A percentile compares a stretch with the other conserved stretches of the same genome.
phyloP scores from a whole-genome alignment of 2,329 filamentous ascomycete species.

The Aureobasidium leucospermi region DNA sequence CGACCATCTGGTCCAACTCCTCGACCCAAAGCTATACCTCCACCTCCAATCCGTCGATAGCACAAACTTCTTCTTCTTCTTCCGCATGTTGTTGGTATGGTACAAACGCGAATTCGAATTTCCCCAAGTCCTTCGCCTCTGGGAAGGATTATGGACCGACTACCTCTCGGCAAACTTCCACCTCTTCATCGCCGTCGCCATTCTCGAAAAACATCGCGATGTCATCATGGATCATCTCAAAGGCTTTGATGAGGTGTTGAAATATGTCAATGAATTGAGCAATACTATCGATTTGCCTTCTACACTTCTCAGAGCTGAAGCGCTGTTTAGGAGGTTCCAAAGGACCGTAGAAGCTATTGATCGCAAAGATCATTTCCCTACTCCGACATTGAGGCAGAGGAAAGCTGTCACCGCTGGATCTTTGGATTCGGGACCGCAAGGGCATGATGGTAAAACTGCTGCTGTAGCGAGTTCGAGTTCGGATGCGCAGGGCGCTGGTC shows the following conservation, averaged over 20 bases:
- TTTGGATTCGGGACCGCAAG: neutral
- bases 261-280: slow-evolving; percentile 96
- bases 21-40: slow-evolving; percentile 89
- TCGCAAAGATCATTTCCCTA: slow-evolving; percentile 79
- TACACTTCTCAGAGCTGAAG: slow-evolving; percentile 80
- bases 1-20: slow-evolving; percentile 90
- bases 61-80: slow-evolving; percentile 99
- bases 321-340: slow-evolving; percentile 80
- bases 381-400: slow-evolving; percentile 41
- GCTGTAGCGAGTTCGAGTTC: neutral
- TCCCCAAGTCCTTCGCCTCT: slow-evolving; percentile 76
- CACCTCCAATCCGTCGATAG: slow-evolving; percentile 86
- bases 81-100: slow-evolving; percentile 97
- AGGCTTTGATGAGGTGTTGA: slow-evolving; percentile 94
- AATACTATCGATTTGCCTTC: slow-evolving; percentile 85
- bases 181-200: slow-evolving; percentile 86
- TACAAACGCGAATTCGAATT: slow-evolving; percentile 96
- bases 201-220: slow-evolving; percentile 79
- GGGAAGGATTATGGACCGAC: slow-evolving; percentile 94
- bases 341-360: slow-evolving; percentile 85
- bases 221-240: slow-evolving; percentile 92
- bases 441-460: slow-evolving; percentile 1
- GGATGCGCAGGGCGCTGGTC: slow-evolving; percentile 1
- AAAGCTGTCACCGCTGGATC: slow-evolving; percentile 29
- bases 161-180: slow-evolving; percentile 85